Percentiles rank a stretch among this genome's conserved stretches.
Conservation (phyloP, 305 asterid species). For the Ilex paraguariensis region DNA sequence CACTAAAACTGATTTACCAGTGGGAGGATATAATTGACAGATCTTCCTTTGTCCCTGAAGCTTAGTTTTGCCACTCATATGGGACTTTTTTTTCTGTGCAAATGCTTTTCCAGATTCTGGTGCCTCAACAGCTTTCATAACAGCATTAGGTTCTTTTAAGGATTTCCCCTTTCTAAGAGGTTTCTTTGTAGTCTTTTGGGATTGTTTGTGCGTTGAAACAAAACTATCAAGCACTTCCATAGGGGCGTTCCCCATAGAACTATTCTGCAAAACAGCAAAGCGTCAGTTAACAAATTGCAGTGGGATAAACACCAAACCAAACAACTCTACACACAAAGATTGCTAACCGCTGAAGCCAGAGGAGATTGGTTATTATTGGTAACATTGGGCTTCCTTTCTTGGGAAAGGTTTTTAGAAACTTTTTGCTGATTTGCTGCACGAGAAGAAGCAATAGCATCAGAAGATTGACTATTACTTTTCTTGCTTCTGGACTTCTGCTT, state of each 20-base stretch:
- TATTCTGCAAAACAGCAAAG: slow-evolving; percentile 36
- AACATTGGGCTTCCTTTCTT: slow-evolving; percentile 28
- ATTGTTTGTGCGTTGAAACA: slow-evolving; percentile 24
- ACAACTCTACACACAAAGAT: slow-evolving; percentile 15
- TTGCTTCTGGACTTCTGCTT: slow-evolving; percentile 48
- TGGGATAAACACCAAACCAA: slow-evolving; percentile 16
- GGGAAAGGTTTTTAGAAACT: slow-evolving; percentile 27
- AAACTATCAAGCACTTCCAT: slow-evolving; percentile 29
- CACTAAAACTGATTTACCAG: slow-evolving; percentile 62
- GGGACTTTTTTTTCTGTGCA: slow-evolving; percentile 23
- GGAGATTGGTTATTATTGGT: slow-evolving; percentile 31
- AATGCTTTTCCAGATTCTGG: slow-evolving; percentile 18
- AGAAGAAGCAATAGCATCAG: slow-evolving; percentile 31
- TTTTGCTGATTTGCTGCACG: slow-evolving; percentile 29
- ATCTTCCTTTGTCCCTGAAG: slow-evolving; percentile 32
- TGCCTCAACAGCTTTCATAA: slow-evolving; percentile 20
- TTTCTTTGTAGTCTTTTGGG: slow-evolving; percentile 29
- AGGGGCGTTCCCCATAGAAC: slow-evolving; percentile 21
- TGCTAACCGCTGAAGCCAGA: slow-evolving; percentile 45
- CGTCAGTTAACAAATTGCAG: slow-evolving; percentile 25
- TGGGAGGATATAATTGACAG: slow-evolving; percentile 76
- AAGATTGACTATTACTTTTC: slow-evolving; percentile 26
- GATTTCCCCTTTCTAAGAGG: slow-evolving; percentile 35
- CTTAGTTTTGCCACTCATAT: slow-evolving; percentile 24
- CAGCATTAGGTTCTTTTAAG: slow-evolving; percentile 25